A percentile compares a stretch with the other conserved stretches of the same genome.
Conservation (phyloP, 768 basidiomycete genomes). For the Termitomyces sp. region DNA sequence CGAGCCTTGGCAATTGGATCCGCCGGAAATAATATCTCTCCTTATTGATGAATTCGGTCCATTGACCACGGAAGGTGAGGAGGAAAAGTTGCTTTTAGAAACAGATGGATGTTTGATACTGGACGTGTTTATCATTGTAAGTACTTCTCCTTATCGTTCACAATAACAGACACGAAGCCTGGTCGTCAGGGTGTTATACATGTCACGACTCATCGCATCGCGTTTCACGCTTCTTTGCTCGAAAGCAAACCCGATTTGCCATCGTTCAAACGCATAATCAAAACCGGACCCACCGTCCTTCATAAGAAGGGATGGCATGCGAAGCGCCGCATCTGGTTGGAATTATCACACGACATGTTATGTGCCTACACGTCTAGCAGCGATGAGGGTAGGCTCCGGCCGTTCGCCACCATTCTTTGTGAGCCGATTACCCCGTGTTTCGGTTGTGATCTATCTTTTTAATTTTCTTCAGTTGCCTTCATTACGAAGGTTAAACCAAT, state of each 20-base stretch:
- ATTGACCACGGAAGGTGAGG: constrained; percentile 36
- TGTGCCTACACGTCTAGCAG: constrained; percentile 53
- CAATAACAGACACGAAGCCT: not conserved
- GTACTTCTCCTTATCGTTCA: constrained; percentile 6
- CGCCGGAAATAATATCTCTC: constrained; percentile 45
- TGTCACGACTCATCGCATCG: constrained; percentile 60
- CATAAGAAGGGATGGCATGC: constrained; percentile 41
- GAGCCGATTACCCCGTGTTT: constrained; percentile 17
- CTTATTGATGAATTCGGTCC: constrained; percentile 57
- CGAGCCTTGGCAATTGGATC: constrained; percentile 32
- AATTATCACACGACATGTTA: constrained; percentile 58
- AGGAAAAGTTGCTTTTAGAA: constrained; percentile 52
- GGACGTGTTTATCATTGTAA: constrained; percentile 46
- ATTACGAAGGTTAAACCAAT: constrained; percentile 40
- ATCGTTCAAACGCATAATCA: constrained; percentile 34
- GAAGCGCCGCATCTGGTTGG: constrained; percentile 56
- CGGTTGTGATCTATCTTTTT: not conserved
- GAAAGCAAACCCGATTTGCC: constrained; percentile 34
- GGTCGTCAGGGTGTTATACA: constrained; percentile 52
- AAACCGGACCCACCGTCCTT: constrained; percentile 46
- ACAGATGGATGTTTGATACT: constrained; percentile 47
- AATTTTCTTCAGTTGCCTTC: constrained; percentile 38
- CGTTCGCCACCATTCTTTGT: constrained; percentile 51
- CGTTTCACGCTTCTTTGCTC: constrained; percentile 63
- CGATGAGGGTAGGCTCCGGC: constrained; percentile 52